A percentile compares a stretch with the other conserved stretches of the same genome.
phyloP scores from a whole-genome alignment of 2,329 filamentous ascomycete species.

The Magnaporthiopsis poae region DNA sequence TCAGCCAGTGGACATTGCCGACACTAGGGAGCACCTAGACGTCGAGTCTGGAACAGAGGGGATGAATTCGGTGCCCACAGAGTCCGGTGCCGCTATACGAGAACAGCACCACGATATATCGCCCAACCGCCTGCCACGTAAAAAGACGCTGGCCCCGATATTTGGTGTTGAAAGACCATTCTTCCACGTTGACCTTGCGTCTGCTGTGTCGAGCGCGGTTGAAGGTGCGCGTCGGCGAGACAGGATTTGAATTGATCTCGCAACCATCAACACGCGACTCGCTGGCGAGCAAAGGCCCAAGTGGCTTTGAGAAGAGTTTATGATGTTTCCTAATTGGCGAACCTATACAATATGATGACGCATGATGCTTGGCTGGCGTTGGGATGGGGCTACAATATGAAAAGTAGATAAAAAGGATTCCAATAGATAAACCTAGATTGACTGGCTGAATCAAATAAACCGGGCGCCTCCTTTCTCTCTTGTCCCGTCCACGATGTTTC shows the following conservation, averaged over 20 bases:
- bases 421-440: not conserved
- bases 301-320: too few species aligned
- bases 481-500: not conserved
- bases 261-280: not conserved
- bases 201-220: slow-evolving; percentile 5
- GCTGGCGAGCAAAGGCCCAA: not conserved
- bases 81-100: not conserved
- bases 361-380: not conserved
- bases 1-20: not conserved
- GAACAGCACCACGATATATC: not conserved
- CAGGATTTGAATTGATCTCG: not conserved
- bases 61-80: not conserved
- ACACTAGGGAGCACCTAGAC: not conserved
- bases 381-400: not conserved
- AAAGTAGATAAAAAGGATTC: not conserved
- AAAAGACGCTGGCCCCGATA: not conserved
- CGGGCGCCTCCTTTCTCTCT: not conserved
- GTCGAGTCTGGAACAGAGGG: not conserved
- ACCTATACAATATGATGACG: not conserved
- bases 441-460: not conserved
- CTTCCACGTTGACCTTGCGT: slow-evolving; percentile 8
- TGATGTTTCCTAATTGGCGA: not conserved
- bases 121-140: too few species aligned
- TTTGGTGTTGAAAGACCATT: slow-evolving; percentile 7
- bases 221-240: slow-evolving; percentile 5